phyloP scores from a whole-genome alignment of 1,139 yeast genomes.

The Taphrina communis region DNA sequence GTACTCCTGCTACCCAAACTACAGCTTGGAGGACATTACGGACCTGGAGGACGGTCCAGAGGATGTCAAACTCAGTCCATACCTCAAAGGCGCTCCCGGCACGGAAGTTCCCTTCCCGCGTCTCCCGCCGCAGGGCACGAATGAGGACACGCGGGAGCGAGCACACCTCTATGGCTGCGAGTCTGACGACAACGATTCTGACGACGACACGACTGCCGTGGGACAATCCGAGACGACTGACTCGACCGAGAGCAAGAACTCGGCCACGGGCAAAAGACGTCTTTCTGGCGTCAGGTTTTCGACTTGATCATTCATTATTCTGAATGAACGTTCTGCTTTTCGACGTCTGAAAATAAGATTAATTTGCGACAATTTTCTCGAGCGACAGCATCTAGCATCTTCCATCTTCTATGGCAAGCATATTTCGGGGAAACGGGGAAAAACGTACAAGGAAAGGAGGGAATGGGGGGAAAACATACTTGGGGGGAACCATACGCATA shows the following conservation, averaged over 20 bases:
- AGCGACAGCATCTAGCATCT: not conserved
- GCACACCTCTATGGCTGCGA: not conserved
- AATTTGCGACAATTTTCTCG: not conserved
- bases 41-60: not conserved
- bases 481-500: no score
- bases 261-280: not conserved
- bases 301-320: not conserved
- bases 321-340: no score
- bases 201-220: not conserved
- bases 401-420: no score
- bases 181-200: not conserved
- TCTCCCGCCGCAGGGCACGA: not conserved
- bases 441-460: no score
- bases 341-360: no score
- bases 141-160: not conserved
- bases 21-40: slow-evolving; percentile 3
- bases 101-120: not conserved
- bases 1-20: slow-evolving; percentile 14
- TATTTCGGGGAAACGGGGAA: no score
- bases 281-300: not conserved
- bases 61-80: not conserved
- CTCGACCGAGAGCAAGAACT: not conserved
- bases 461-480: no score
- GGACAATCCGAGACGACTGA: not conserved
- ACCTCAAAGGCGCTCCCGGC: slow-evolving; percentile 1